phyloP scores from a whole-genome alignment of 2,329 filamentous ascomycete genomes.

The Alternaria conjuncta region DNA sequence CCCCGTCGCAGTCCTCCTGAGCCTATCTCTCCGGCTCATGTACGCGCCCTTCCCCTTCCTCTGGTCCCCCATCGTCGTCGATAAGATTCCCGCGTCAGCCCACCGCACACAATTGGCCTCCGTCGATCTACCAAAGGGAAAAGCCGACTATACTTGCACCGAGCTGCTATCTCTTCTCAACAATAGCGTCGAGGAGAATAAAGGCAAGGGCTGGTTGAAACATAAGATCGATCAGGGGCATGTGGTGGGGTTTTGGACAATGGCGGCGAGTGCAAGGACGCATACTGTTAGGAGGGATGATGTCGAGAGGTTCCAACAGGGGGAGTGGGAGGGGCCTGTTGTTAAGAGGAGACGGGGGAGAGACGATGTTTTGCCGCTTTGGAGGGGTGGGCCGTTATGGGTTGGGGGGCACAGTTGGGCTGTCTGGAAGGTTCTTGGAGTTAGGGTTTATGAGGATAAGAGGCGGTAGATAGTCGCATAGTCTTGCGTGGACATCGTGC shows the following conservation, averaged over 20 bases:
- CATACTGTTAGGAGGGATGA: conserved; percentile 28
- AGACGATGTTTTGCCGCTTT: conserved; percentile 26
- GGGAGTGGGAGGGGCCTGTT: conserved; percentile 28
- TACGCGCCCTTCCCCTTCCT: conserved; percentile 27
- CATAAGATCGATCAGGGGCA: conserved; percentile 30
- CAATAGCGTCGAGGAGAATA: background rate
- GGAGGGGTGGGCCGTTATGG: conserved; percentile 32
- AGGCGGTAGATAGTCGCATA: conserved; percentile 4
- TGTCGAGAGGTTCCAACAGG: conserved; percentile 27
- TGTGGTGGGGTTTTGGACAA: conserved; percentile 29
- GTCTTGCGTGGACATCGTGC: background rate
- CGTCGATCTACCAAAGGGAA: conserved; percentile 8
- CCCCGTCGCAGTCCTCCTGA: conserved; percentile 26
- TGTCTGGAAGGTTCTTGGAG: conserved; percentile 23
- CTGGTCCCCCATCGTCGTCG: conserved; percentile 22
- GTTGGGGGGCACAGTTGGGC: conserved; percentile 28
- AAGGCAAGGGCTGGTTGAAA: conserved; percentile 15
- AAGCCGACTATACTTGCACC: conserved; percentile 24
- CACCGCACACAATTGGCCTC: conserved; percentile 26
- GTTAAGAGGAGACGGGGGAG: conserved; percentile 15
- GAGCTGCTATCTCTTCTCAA: conserved; percentile 21
- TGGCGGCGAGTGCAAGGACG: conserved; percentile 23
- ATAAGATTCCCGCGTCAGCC: conserved; percentile 19
- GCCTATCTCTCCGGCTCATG: conserved; percentile 24
- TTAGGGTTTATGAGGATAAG: conserved; percentile 27